phyloP scores from a whole-genome alignment of 1,284 basidiomycete genomes.

The Caloboletus firmus region DNA sequence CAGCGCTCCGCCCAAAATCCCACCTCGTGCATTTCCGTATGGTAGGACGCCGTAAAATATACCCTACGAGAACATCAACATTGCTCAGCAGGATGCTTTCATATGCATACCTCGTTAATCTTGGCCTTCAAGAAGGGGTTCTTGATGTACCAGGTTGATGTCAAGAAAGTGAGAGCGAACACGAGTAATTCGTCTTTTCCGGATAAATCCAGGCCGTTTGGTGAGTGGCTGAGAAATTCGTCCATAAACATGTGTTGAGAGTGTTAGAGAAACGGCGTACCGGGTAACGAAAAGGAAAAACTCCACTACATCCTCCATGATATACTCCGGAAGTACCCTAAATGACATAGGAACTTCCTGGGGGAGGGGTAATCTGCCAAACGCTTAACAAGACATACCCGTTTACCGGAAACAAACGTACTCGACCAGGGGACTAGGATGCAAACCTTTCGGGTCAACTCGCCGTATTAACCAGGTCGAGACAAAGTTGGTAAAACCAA shows the following conservation, averaged over 20 bases:
- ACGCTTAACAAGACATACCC: constrained; percentile 9
- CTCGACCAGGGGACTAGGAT: constrained; percentile 73
- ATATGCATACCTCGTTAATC: constrained; percentile 76
- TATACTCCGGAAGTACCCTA: constrained; percentile 90
- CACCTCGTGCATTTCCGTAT: constrained; percentile 73
- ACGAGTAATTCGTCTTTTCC: constrained; percentile 88
- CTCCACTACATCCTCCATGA: constrained; percentile 93
- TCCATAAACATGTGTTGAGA: constrained; percentile 10
- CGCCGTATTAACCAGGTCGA: constrained; percentile 94
- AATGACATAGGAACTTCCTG: constrained; percentile 84
- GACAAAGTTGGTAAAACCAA: constrained; percentile 85
- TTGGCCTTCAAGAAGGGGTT: constrained; percentile 99
- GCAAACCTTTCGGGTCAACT: constrained; percentile 81
- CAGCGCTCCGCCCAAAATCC: constrained; percentile 79
- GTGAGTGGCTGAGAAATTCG: constrained; percentile 55
- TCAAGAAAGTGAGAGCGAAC: constrained; percentile 90
- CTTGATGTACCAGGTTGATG: constrained; percentile 96
- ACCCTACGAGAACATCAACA: constrained; percentile 51
- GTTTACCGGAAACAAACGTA: constrained; percentile 40
- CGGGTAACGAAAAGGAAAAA: constrained; percentile 83
- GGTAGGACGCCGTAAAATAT: constrained; percentile 82
- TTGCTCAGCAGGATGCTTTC: not conserved
- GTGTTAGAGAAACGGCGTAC: constrained; percentile 42
- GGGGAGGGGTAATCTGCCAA: constrained; percentile 76
- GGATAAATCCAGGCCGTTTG: constrained; percentile 77